These are phyloP conservation scores for Chimonanthus praecox DNA, from an alignment of 164 flowering plant species.

Conservation along the genomic window DNA sequence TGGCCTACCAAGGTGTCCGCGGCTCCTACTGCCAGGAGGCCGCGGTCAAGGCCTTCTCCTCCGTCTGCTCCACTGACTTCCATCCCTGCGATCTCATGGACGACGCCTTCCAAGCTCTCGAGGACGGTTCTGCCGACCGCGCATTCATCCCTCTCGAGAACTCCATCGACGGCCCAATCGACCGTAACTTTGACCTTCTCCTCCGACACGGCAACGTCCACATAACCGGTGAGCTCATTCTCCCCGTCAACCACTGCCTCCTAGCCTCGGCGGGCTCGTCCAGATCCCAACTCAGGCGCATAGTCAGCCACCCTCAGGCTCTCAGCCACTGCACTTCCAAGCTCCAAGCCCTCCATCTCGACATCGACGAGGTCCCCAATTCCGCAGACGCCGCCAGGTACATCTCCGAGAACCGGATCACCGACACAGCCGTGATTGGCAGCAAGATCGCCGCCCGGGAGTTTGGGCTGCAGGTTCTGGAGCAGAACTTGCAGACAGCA, in stretches of 20 bases:
- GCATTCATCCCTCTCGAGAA: conserved; percentile 26
- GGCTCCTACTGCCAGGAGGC: conserved; percentile 35
- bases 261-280: conserved; percentile 14
- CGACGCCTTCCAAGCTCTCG: conserved; percentile 23
- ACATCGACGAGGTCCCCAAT: conserved; percentile 21
- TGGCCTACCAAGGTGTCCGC: conserved; percentile 26
- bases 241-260: conserved; percentile 30
- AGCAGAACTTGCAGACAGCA: conserved; percentile 20
- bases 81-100: conserved; percentile 24
- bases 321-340: conserved; percentile 21
- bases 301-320: conserved; percentile 31
- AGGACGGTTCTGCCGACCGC: conserved; percentile 21
- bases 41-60: conserved; percentile 23
- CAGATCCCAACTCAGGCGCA: conserved; percentile 10
- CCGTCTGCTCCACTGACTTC: conserved; percentile 6
- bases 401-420: conserved; percentile 16
- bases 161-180: conserved; percentile 24
- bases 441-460: conserved; percentile 26
- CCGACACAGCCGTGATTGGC: conserved; percentile 27
- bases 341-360: conserved; percentile 11
- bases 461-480: conserved; percentile 18
- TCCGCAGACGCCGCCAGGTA: conserved; percentile 20
- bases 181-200: conserved; percentile 23
- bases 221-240: conserved; percentile 17
- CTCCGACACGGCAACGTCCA: conserved; percentile 18